Base-by-base conservation (phyloP, 805 yeast genomes). In the Torulaspora microellipsoides region DNA sequence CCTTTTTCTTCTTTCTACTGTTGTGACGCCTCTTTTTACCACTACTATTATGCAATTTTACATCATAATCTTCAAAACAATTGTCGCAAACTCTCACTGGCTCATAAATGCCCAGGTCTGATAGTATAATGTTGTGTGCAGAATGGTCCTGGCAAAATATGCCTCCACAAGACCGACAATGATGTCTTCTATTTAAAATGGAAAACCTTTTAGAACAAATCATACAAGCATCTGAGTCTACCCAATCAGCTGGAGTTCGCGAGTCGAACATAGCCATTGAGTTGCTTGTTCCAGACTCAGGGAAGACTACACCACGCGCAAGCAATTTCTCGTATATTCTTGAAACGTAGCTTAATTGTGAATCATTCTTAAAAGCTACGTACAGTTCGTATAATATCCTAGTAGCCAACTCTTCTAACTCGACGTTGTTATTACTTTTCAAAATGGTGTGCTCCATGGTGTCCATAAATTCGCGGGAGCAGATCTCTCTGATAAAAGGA, bases 101-200 rank as follows among this genome's bases (percentile, higher is more conserved):
- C 42, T 84, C 87, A 51, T 78, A 77, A 32, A 93, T 87, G 0
- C 99, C 99, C 38, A 87, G 72, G 36, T 83, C 82, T 0, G 95
- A 91, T 43, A 93, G 69, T 8, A 90, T 81, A 28, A 81, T 70
- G 38, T 64, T 71, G 52, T 85, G 78, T 1, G 83, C 69, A n/a
- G 97, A 87, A 64, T 95, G 95, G 5, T 78, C 75, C 51, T 85
- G 90, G 64, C 95, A 82, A 59, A 76, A 91, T 0, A 88, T 96
- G 3, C 97, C 97, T 17, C 99, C 99, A 67, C 99, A 93, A 40
- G 95, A 84, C 41, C 99, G 76, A 65, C 99, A 93, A 66, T 93
- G 99, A 64, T 93, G 99, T 62, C 91, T 89, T 58, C 99, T 75
- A 62, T 86, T 89, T 47, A 90, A 69, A 60, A 91, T 75, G 1